These are phyloP conservation scores for Casuarina equisetifolia DNA, from an alignment of 306 rosid genomes.

Conservation along the genomic window DNA sequence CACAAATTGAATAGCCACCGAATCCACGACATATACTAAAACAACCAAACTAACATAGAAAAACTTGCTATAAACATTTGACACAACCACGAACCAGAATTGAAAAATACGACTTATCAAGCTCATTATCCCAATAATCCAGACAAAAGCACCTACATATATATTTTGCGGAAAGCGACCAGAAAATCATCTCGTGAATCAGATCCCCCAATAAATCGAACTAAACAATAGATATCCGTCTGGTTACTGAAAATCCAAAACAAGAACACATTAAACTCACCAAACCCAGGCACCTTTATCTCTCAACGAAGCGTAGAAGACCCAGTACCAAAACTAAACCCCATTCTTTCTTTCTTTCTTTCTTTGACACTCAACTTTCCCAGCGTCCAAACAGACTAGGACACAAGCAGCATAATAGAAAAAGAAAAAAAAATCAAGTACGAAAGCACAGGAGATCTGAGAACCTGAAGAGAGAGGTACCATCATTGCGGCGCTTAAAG, in stretches of 20 bases:
- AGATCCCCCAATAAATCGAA: background rate
- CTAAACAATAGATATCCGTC: background rate
- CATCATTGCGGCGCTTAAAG: slow-evolving; percentile 88
- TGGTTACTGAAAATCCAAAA: background rate
- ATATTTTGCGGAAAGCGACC: background rate
- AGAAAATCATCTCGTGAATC: background rate
- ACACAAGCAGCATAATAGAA: background rate
- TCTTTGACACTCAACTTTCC: background rate
- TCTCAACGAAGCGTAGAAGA: background rate
- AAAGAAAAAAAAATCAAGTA: background rate
- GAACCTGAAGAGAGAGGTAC: slow-evolving; percentile 23
- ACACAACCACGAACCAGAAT: too few species aligned
- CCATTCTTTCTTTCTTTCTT: background rate
- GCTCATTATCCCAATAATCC: too few species aligned
- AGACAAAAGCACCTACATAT: too few species aligned
- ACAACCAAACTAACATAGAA: too few species aligned
- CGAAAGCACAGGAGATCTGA: too few species aligned
- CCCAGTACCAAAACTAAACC: background rate
- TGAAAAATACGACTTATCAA: too few species aligned
- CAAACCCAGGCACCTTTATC: background rate
- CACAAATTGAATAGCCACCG: too few species aligned
- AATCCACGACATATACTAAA: too few species aligned
- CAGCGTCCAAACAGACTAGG: background rate
- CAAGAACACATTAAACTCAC: background rate
- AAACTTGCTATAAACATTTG: too few species aligned